Evolutionary conservation across 2,329 filamentous ascomycete species (phyloP), one percentile per base, ranked within the genome.

Genomic region (Sarocladiaceae sp.): DNA sequence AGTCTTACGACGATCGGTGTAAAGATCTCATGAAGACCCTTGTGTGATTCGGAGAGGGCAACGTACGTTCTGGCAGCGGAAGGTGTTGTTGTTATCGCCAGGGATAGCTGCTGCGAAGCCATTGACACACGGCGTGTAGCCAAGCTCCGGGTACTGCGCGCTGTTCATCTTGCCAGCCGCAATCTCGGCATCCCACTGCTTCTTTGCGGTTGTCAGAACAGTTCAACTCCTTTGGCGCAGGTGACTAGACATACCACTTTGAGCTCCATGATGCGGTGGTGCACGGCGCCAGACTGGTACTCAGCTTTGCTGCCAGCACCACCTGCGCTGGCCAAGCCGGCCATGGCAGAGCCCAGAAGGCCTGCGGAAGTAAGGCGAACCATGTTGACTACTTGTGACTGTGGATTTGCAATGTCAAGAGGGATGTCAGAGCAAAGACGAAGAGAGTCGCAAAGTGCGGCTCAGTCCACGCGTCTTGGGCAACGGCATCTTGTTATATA

Each of bases 71-170:
- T 61, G 65, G 56, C 71, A 74, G 23, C 55, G 56, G 55, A 73
- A 75, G 3, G 69, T 74, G 55, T 74, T 67, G 45, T 63, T 59
- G 15, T 62, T 55, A 45, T 75, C 67, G 2, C 69, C 70, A 6
- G 63, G 60, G 20, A 70, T 61, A 34, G 69, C 69, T 31, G 61
- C 61, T 3, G 67, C 71, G 11, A 64, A 53, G 3, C 72, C 72
- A 18, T 69, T 57, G 7, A 61, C 55, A 50, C 72, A 75, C 20
- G 50, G 48, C 6, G 62, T 61, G 51, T 62, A 66, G 12, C 62
- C 62, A 5, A 67, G 58, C 40, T 60, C 58, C 3, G 64, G 65
- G 24, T 60, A 68, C 26, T 58, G 54, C 3, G 58, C 53, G 33
- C 61, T 63, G 7, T 60, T 53, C 45, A 66, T 64, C 2, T 51